These are phyloP conservation scores for Aspergillus sojae DNA, from an alignment of 2,329 filamentous ascomycete genomes.

Conservation along the genomic window DNA sequence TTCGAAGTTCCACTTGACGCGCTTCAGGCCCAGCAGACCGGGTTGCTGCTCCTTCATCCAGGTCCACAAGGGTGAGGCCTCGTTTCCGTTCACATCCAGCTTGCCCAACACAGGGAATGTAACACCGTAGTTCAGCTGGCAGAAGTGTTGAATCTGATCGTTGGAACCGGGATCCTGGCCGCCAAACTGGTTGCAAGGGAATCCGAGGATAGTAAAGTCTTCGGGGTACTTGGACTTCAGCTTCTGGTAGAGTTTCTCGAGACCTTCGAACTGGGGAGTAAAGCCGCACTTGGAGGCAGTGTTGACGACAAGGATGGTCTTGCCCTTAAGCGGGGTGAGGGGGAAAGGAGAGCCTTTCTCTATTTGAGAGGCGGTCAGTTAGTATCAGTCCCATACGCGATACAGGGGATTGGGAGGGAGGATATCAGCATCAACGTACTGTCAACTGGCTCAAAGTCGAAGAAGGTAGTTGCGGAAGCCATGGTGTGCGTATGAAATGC, in stretches of 20 bases:
- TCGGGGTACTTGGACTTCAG: constrained; percentile 70
- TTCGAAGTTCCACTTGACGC: constrained; percentile 99
- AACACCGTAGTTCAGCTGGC: constrained; percentile 92
- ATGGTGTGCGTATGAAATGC: constrained; percentile 43
- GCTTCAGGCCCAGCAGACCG: constrained; percentile 83
- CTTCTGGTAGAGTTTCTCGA: constrained; percentile 86
- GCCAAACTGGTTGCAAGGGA: constrained; percentile 98
- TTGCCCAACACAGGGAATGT: constrained; percentile 90
- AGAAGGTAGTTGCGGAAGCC: constrained; percentile 61
- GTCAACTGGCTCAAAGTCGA: constrained; percentile 61
- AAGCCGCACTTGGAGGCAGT: constrained; percentile 98
- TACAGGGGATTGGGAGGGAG: neutral
- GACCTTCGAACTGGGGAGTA: constrained; percentile 89
- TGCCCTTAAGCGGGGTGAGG: constrained; percentile 76
- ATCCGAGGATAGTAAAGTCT: constrained; percentile 85
- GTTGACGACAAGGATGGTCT: constrained; percentile 95
- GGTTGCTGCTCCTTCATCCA: constrained; percentile 74
- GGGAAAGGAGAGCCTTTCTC: constrained; percentile 74
- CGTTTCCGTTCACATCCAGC: constrained; percentile 88
- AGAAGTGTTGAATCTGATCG: constrained; percentile 81
- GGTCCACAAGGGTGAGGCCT: constrained; percentile 76
- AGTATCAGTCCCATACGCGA: constrained; percentile 4
- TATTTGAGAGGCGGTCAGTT: constrained; percentile 36
- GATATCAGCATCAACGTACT: constrained; percentile 45
- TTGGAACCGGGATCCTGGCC: constrained; percentile 82